Evolutionary conservation across 345 rosid species (phyloP), one percentile per base, ranked within the genome.

Genomic region (Eucalyptus sp.): DNA sequence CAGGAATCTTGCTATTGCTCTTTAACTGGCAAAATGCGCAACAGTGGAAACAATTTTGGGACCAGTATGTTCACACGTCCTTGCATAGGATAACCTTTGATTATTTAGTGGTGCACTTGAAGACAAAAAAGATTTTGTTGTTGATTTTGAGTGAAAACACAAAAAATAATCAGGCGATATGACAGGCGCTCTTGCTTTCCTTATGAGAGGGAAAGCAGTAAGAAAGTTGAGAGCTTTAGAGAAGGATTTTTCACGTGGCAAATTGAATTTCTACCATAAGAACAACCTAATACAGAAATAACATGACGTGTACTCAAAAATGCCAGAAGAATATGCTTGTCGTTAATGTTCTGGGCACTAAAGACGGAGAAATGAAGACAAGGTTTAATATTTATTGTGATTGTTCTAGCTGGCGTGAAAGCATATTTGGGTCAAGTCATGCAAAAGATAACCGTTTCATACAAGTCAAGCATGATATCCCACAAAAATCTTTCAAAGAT

Each of bases 261-360:
- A 29, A 62, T 13, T 0, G 71, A 62, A 64, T 29, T 64, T 60
- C 33, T 64, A n/a, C 18, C 76, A n/a, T 64, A n/a, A 2, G 2
- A 64, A 64, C 33, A 62, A 29, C 33, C 31, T 6, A 62, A n/a
- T 64, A 29, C 37, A 1, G 76, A 64, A 64, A 29, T 64, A 64
- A 64, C 76, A 64, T 64, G 37, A 64, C 15, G 66, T 29, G 37
- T 64, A n/a, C 9, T 29, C 4, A 64, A 62, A 64, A n/a, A 29
- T 64, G 37, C 76, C 76, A 64, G 1, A 64, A n/a, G 76, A 64
- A n/a, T 64, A 64, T 64, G 76, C 37, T 64, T 64, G 37, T 29
- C 71, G 7, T n/a, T n/a, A 13, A n/a, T 13, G 18, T n/a, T 64
- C 71, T n/a, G 37, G 71, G 0, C 31, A n/a, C 33, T 64, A 0